Conservation (phyloP, 2,329 filamentous ascomycete species). For the Fusarium sp. region DNA sequence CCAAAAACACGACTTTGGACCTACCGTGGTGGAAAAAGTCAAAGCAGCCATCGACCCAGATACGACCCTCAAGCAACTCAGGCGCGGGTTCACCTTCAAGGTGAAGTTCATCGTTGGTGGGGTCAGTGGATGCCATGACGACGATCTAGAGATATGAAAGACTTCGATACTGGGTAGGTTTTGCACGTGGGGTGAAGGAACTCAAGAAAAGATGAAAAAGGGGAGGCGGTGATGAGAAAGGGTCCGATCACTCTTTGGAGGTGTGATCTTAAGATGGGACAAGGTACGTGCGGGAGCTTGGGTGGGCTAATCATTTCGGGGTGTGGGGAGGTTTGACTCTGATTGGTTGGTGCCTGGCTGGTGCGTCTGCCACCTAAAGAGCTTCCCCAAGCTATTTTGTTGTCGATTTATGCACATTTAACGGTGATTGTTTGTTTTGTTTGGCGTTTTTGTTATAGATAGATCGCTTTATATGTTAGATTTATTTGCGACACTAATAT, state of each 20-base stretch:
- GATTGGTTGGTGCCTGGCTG: conserved; percentile 29
- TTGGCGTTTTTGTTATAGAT: neutral
- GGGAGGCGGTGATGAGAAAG: conserved; percentile 14
- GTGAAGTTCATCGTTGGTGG: conserved; percentile 44
- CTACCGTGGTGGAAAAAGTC: conserved; percentile 98
- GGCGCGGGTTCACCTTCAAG: conserved; percentile 62
- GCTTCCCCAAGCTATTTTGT: neutral
- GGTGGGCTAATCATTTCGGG: conserved; percentile 35
- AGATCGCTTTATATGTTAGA: neutral
- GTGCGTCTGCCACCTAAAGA: conserved; percentile 1
- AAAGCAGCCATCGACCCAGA: conserved; percentile 99
- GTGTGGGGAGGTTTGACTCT: neutral
- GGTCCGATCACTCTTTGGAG: neutral
- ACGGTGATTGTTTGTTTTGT: neutral
- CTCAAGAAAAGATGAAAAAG: neutral
- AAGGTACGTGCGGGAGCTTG: conserved; percentile 23
- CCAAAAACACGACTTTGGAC: too few relatives aligned
- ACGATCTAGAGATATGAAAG: neutral
- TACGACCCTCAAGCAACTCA: conserved; percentile 74
- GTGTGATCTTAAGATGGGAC: conserved; percentile 12
- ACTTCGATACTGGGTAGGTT: neutral
- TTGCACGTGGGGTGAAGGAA: neutral
- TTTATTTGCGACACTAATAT: neutral
- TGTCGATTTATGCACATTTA: neutral
- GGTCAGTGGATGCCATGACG: conserved; percentile 39